Conservation (phyloP, 1,284 basidiomycete genomes). For the Ceratobasidium sp. region DNA sequence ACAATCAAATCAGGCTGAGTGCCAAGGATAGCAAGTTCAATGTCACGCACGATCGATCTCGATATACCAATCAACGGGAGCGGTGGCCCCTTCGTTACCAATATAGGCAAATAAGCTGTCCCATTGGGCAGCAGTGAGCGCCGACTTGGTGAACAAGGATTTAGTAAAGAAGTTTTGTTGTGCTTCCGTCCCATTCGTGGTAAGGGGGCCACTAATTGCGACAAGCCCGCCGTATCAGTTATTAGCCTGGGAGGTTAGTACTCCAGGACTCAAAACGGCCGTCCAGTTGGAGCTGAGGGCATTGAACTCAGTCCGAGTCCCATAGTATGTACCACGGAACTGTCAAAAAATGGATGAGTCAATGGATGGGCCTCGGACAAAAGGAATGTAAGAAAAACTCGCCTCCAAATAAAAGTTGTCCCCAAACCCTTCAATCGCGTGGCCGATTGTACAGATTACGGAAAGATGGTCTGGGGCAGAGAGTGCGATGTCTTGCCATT, state of each 20-base stretch:
- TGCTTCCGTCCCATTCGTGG: constrained; percentile 3
- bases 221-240: constrained; percentile 39
- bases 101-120: constrained; percentile 41
- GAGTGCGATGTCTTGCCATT: constrained; percentile 36
- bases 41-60: constrained; percentile 40
- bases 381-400: no score
- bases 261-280: constrained; percentile 38
- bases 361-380: not conserved
- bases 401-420: not conserved
- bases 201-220: constrained; percentile 8
- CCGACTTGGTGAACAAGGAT: constrained; percentile 31
- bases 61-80: constrained; percentile 37
- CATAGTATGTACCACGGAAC: constrained; percentile 28
- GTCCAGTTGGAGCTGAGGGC: constrained; percentile 10
- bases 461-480: constrained; percentile 37
- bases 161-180: constrained; percentile 13
- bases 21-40: not conserved
- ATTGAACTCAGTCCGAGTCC: constrained; percentile 3
- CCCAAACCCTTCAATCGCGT: not conserved
- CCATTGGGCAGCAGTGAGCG: constrained; percentile 21
- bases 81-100: constrained; percentile 14
- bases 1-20: not conserved
- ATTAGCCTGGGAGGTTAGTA: constrained; percentile 6
- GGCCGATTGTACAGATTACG: constrained; percentile 8
- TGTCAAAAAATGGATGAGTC: not conserved